phyloP scores from a whole-genome alignment of 1,139 yeast species.

The Taphrina sp. region DNA sequence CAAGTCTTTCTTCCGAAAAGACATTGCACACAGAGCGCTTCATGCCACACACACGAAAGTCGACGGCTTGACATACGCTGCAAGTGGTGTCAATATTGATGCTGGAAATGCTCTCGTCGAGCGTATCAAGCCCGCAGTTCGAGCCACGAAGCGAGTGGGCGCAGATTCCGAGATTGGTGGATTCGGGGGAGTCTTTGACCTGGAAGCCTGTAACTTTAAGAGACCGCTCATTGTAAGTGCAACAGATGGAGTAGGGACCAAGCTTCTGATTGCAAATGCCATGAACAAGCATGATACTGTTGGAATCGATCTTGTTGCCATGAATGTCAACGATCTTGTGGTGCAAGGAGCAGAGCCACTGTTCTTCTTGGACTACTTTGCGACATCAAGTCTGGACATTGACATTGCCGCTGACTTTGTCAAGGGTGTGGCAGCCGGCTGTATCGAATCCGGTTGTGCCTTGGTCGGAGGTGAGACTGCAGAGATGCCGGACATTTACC shows the following conservation, averaged over 20 bases:
- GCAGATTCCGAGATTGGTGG: constrained; percentile 99
- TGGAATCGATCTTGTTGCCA: constrained; percentile 96
- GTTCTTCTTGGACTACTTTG: constrained; percentile 92
- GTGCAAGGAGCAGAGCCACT: constrained; percentile 99
- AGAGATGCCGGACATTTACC: constrained; percentile 99
- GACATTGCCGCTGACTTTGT: constrained; percentile 84
- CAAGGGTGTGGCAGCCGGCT: constrained; percentile 93
- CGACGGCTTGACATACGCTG: constrained; percentile 73
- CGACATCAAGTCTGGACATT: constrained; percentile 87
- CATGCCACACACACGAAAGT: constrained; percentile 43
- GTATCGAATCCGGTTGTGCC: constrained; percentile 94
- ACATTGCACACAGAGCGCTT: constrained; percentile 95
- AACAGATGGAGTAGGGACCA: constrained; percentile 99
- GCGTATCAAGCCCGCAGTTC: constrained; percentile 83
- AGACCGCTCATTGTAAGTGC: constrained; percentile 90
- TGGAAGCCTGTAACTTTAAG: constrained; percentile 79
- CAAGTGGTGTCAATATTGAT: constrained; percentile 96
- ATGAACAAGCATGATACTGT: constrained; percentile 89
- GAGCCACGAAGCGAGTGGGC: constrained; percentile 93
- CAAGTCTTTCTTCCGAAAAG: constrained; percentile 79
- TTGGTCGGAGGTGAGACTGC: constrained; percentile 98
- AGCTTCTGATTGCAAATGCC: constrained; percentile 89
- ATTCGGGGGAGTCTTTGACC: constrained; percentile 93
- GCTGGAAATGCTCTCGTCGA: constrained; percentile 88
- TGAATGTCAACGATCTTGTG: constrained; percentile 96